phyloP scores from a whole-genome alignment of 371 early-diverging fungal genomes.

The Apophysomyces ossiformis region DNA sequence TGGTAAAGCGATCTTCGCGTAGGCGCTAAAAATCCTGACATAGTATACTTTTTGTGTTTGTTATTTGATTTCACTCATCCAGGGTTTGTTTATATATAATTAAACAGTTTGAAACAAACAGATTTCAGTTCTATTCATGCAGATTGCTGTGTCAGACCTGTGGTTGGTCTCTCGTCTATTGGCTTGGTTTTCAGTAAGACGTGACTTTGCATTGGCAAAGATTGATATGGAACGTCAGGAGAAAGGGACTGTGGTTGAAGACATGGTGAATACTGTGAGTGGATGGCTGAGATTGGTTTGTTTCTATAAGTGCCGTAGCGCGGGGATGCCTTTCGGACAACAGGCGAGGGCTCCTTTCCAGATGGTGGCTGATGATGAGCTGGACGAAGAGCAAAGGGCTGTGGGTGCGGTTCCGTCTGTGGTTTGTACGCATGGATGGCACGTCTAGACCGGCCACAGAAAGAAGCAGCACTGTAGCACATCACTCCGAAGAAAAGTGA shows the following conservation, averaged over 20 bases:
- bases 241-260: neutral
- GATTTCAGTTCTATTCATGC: neutral
- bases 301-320: neutral
- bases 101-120: neutral
- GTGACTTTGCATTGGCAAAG: neutral
- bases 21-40: conserved; percentile 23
- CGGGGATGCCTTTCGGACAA: no score
- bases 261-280: neutral
- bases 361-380: neutral
- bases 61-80: neutral
- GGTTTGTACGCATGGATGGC: no score
- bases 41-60: neutral
- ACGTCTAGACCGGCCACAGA: neutral
- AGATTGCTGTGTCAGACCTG: neutral
- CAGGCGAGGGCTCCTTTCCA: no score
- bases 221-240: neutral
- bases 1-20: conserved; percentile 14
- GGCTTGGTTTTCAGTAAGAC: neutral
- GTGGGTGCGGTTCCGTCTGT: neutral
- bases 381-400: conserved; percentile 6
- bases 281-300: neutral
- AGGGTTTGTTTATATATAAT: no score
- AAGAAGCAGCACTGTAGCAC: conserved; percentile 7
- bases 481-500: conserved; percentile 18
- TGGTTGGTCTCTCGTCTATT: neutral